A percentile compares a stretch with the other conserved stretches of the same genome.
Evolutionary conservation across 768 basidiomycete species (phyloP).

Genomic region (Psilocybe azurescens): DNA sequence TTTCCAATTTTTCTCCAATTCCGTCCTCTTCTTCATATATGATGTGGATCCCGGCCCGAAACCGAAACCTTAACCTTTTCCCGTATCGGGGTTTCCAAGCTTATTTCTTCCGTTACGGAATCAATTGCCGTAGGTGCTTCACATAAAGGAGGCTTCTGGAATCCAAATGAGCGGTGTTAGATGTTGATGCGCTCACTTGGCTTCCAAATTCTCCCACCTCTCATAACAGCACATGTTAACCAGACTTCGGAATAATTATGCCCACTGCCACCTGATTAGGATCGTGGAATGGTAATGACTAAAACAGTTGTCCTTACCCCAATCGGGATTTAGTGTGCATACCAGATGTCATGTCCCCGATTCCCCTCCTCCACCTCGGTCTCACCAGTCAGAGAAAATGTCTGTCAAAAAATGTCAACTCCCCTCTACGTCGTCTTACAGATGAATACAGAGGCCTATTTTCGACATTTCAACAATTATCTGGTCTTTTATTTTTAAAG

Average conservation of each 20-base stretch:
- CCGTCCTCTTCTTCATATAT: conserved; percentile 1
- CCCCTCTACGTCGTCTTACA: neutral
- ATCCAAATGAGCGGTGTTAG: conserved; percentile 25
- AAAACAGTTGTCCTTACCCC: conserved; percentile 6
- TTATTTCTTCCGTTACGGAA: conserved; percentile 26
- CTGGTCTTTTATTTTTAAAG: too few relatives aligned
- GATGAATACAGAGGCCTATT: neutral
- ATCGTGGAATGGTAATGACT: conserved; percentile 22
- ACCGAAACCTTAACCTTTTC: conserved; percentile 7
- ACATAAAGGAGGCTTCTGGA: conserved; percentile 17
- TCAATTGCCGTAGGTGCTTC: conserved; percentile 13
- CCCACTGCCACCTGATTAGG: conserved; percentile 40
- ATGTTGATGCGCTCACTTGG: conserved; percentile 25
- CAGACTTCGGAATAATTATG: conserved; percentile 39
- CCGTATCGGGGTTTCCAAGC: conserved; percentile 19
- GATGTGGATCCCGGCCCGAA: conserved; percentile 21
- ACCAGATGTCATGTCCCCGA: conserved; percentile 17
- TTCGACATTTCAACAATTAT: neutral
- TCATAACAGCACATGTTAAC: neutral
- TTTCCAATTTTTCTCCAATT: neutral
- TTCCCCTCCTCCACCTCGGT: conserved; percentile 18
- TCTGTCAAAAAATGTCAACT: neutral
- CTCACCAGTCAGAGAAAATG: neutral
- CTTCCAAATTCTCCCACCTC: conserved; percentile 3
- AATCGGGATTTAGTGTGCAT: conserved; percentile 20